Base-by-base conservation (phyloP, 2,329 filamentous ascomycete genomes). In the Phialophora tarda region DNA sequence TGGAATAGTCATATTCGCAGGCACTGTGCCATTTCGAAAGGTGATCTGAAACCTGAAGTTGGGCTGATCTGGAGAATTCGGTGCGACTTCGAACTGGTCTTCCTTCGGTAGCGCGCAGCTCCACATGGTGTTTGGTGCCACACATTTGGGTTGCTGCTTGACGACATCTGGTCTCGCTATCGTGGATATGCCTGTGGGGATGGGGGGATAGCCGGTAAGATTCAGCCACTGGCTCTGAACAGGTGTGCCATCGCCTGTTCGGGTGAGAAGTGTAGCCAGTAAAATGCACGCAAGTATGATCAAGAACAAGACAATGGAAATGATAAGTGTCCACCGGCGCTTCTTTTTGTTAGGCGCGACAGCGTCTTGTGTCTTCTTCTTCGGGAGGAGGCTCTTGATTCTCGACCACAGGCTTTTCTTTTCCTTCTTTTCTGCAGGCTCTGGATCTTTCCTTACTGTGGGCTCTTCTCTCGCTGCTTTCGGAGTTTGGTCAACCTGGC, bases 51-150 rank as follows among this genome's bases (percentile, higher is more conserved):
- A 82, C 57, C 91, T 84, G 74, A 97, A 92, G 59, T 89, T 91
- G 0, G 93, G 93, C 73, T 92, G 86, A 68, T 89, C 84, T 0
- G 88, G 81, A 41, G 84, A 81, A 73, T 88, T 91, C 0, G 88
- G 88, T 1, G 82, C 80, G 51, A 89, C 86, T 1, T 84, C 83
- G 3, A 84, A 78, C 51, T 93, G 91, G 66, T 91, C 80, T 71
- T 93, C 91, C 75, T 92, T 92, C 2, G 93, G 92, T 17, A 96
- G 78, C 11, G 89, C 85, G 76, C 93, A 98, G 75, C 90, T 96
- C 93, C 93, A 98, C 62, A 95, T 78, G 0, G 90, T 91, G 3
- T 87, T 82, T 0, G 90, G 90, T 7, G 83, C 81, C 3, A 93
- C 88, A 72, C 93, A 98, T 6, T 85, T 86, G 24, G 86, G 86